Conservation (phyloP, 2,329 filamentous ascomycete species). For the Zymoseptoria pseudotritici region DNA sequence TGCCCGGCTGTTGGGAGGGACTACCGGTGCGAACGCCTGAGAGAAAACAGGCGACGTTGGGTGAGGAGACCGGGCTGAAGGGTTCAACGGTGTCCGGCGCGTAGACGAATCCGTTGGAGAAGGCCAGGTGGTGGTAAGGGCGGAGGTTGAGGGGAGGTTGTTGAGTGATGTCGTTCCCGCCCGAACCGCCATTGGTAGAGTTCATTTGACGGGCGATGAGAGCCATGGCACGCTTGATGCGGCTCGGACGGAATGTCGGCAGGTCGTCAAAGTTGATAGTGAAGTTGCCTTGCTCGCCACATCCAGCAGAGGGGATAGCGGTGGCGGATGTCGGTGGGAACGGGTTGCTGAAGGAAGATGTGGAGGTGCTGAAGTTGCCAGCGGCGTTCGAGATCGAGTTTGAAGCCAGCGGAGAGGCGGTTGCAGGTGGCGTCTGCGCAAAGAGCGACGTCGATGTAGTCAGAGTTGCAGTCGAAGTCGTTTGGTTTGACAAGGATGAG, state of each 20-base stretch:
- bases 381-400: background rate
- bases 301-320: conserved; percentile 20
- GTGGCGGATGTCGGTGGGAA: conserved; percentile 16
- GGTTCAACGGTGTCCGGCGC: conserved; percentile 39
- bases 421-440: background rate
- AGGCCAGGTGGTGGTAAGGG: conserved; percentile 46
- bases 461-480: background rate
- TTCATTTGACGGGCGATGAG: conserved; percentile 8
- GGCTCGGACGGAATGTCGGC: conserved; percentile 25
- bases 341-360: conserved; percentile 9
- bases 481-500: background rate
- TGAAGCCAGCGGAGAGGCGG: background rate
- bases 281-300: conserved; percentile 42
- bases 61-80: conserved; percentile 39
- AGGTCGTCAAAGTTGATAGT: conserved; percentile 31
- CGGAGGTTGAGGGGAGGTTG: conserved; percentile 34
- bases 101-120: conserved; percentile 45
- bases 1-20: conserved; percentile 20
- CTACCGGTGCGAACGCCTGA: conserved; percentile 15
- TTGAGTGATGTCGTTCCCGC: conserved; percentile 27
- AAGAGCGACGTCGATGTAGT: background rate
- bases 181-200: conserved; percentile 15
- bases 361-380: conserved; percentile 5
- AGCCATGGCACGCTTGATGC: conserved; percentile 16
- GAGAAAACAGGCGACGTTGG: conserved; percentile 43